A percentile compares a stretch with the other conserved stretches of the same genome.
Evolutionary conservation across 768 basidiomycete genomes (phyloP).

Genomic region (Boletus rubropictus): DNA sequence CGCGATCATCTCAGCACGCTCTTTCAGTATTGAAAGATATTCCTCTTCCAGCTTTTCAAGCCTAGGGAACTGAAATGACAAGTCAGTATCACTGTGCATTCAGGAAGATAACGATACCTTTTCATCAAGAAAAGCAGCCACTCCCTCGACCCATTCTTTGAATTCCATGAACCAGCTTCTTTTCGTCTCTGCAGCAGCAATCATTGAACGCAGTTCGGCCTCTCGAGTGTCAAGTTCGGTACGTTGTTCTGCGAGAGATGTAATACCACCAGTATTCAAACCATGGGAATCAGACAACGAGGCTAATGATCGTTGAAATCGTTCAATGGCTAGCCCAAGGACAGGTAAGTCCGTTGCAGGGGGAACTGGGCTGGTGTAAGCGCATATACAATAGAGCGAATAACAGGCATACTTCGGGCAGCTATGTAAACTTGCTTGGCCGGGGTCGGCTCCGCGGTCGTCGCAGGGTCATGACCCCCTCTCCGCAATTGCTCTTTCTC

Average conservation of each 20-base stretch:
- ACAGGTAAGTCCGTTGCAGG: conserved; percentile 55
- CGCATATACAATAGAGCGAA: conserved; percentile 1
- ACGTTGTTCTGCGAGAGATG: conserved; percentile 57
- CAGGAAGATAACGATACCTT: conserved; percentile 48
- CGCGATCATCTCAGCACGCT: conserved; percentile 63
- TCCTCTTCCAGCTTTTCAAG: conserved; percentile 78
- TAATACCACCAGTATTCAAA: conserved; percentile 50
- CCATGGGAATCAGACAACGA: conserved; percentile 65
- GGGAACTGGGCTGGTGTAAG: conserved; percentile 50
- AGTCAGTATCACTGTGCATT: not conserved
- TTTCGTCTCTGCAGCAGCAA: conserved; percentile 69
- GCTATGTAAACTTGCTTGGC: conserved; percentile 62
- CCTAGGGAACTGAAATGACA: conserved; percentile 53
- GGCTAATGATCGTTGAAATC: conserved; percentile 54
- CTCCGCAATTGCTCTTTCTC: conserved; percentile 77
- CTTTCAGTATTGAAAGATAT: conserved; percentile 63
- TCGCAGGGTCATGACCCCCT: conserved; percentile 52
- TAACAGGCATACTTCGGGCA: conserved; percentile 51
- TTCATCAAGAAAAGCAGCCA: conserved; percentile 83
- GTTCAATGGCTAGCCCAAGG: conserved; percentile 53
- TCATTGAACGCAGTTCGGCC: conserved; percentile 67
- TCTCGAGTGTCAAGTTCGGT: conserved; percentile 61
- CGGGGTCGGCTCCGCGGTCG: conserved; percentile 30
- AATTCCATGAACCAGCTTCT: conserved; percentile 77
- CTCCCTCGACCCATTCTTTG: conserved; percentile 73